Percentiles rank a stretch among this genome's conserved stretches.
Conservation (phyloP, 2,329 filamentous ascomycete genomes). For the Trichoderma pleuroti region DNA sequence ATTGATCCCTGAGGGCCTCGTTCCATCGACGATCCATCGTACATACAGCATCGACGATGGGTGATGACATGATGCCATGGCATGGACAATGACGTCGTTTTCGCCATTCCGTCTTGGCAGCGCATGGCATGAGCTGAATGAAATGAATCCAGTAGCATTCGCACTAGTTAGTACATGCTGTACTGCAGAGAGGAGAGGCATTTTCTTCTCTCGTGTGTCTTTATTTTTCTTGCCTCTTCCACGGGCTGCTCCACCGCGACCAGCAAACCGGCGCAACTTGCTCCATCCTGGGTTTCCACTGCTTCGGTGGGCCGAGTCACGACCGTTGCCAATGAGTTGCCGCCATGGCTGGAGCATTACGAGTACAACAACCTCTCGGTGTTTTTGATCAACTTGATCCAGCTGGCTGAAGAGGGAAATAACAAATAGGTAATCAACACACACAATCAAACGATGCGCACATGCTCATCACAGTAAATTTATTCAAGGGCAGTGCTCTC, state of each 20-base stretch:
- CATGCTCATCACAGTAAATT: not conserved
- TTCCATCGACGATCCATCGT: not conserved
- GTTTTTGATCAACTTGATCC: too few species aligned
- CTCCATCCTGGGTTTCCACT: constrained; percentile 1
- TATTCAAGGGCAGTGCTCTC: not conserved
- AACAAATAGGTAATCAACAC: not conserved
- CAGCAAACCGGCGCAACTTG: not conserved
- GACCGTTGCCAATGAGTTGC: not conserved
- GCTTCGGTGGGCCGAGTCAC: not conserved
- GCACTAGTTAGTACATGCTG: too few species aligned
- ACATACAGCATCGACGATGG: not conserved
- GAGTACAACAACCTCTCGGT: too few species aligned
- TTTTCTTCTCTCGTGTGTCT: not conserved
- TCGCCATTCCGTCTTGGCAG: not conserved
- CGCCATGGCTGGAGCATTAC: not conserved
- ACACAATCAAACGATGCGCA: not conserved
- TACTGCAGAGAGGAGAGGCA: constrained; percentile 2
- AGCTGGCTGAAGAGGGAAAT: not conserved
- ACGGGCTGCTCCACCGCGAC: not conserved
- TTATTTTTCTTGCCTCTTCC: not conserved
- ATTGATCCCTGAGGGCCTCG: not conserved
- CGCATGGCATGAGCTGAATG: not conserved
- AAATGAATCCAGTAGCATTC: not conserved
- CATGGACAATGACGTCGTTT: not conserved
- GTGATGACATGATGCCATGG: not conserved